Evolutionary conservation across 306 rosid species (phyloP).

Genomic region (Lupinus albus): DNA sequence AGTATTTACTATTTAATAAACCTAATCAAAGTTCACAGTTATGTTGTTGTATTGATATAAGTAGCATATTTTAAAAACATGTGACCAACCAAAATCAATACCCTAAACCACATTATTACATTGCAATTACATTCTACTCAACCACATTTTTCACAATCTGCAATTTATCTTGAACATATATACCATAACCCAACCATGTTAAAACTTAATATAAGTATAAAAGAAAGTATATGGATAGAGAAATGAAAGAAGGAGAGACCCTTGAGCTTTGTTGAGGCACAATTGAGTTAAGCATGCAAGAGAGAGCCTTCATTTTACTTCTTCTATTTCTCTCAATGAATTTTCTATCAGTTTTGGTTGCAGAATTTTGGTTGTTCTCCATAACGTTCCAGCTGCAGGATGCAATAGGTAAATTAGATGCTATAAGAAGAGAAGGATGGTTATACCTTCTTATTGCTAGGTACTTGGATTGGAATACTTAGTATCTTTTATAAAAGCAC

Average conservation of each 20-base stretch:
- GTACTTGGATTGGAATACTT: conserved; percentile 28
- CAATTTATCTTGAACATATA: too few relatives aligned
- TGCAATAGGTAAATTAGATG: neutral
- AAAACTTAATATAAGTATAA: too few relatives aligned
- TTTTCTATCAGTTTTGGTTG: conserved; percentile 66
- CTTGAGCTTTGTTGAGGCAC: conserved; percentile 56
- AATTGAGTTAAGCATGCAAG: conserved; percentile 57
- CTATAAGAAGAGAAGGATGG: neutral
- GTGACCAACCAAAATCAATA: too few relatives aligned
- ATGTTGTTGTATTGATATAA: too few relatives aligned
- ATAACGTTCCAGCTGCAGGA: neutral
- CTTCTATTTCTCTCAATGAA: conserved; percentile 64
- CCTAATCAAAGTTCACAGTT: too few relatives aligned
- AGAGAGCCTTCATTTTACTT: conserved; percentile 70
- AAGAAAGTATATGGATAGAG: neutral
- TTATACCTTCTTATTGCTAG: conserved; percentile 14
- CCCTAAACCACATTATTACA: too few relatives aligned
- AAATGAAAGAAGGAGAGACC: conserved; percentile 34
- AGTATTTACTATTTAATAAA: neutral
- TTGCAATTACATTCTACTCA: too few relatives aligned
- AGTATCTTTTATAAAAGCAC: conserved; percentile 43
- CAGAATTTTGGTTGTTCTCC: conserved; percentile 54
- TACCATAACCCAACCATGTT: too few relatives aligned
- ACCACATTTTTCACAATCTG: too few relatives aligned
- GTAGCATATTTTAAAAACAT: too few relatives aligned